phyloP scores from a whole-genome alignment of 495 filamentous ascomycete genomes.

The Neurospora intermedia region DNA sequence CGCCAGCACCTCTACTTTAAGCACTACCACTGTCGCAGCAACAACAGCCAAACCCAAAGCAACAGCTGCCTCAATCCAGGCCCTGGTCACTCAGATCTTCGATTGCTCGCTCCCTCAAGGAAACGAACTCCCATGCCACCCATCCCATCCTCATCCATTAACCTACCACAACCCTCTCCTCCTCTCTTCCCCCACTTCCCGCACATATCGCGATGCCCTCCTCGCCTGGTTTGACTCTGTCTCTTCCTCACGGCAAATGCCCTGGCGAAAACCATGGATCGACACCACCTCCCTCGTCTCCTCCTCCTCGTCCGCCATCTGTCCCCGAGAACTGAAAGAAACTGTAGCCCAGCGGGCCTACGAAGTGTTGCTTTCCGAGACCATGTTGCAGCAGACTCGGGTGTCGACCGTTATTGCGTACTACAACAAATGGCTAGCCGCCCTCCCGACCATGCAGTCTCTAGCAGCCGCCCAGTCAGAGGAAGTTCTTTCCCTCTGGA shows the following conservation, averaged over 20 bases:
- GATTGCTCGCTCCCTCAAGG: neutral
- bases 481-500: slow-evolving; percentile 30
- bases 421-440: slow-evolving; percentile 35
- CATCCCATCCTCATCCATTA: slow-evolving; percentile 11
- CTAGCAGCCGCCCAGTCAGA: slow-evolving; percentile 26
- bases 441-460: slow-evolving; percentile 29
- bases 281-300: slow-evolving; percentile 10
- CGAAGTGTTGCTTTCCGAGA: slow-evolving; percentile 41
- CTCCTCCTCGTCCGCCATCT: neutral
- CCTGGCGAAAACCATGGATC: slow-evolving; percentile 37
- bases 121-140: neutral
- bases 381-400: slow-evolving; percentile 43
- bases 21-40: neutral
- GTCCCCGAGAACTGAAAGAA: slow-evolving; percentile 4
- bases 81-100: neutral
- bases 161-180: slow-evolving; percentile 34
- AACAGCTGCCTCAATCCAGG: neutral
- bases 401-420: slow-evolving; percentile 33
- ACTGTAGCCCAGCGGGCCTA: slow-evolving; percentile 32
- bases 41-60: neutral
- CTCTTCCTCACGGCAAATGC: slow-evolving; percentile 29
- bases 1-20: neutral
- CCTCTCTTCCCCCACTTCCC: slow-evolving; percentile 16
- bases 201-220: slow-evolving; percentile 15
- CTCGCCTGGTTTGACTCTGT: slow-evolving; percentile 32